Conservation (phyloP, 179 eudicot genomes). For the Drosera spatulata region DNA sequence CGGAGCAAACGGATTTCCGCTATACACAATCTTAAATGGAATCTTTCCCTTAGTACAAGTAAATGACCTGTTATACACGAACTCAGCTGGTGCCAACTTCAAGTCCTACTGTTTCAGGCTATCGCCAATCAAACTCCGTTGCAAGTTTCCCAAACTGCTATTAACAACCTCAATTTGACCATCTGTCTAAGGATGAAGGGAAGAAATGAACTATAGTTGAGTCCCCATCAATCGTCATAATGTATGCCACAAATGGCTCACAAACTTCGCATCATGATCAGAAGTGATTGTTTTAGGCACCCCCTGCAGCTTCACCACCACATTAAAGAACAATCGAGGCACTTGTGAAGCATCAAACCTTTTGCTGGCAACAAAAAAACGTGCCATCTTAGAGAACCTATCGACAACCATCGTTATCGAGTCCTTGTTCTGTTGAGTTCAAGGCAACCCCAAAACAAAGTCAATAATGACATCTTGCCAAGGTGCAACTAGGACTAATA, state of each 20-base stretch:
- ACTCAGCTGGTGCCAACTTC: too few relatives aligned
- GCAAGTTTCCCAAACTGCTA: too few relatives aligned
- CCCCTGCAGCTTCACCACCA: background rate
- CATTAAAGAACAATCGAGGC: background rate
- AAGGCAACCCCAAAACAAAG: background rate
- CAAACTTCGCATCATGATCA: background rate
- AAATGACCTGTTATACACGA: too few relatives aligned
- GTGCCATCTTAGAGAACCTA: background rate
- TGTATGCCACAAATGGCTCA: background rate
- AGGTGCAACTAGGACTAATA: background rate
- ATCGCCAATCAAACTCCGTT: too few relatives aligned
- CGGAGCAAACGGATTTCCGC: too few relatives aligned
- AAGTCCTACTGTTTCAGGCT: too few relatives aligned
- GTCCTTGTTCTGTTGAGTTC: background rate
- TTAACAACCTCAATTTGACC: background rate
- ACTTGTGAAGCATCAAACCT: constrained; percentile 1
- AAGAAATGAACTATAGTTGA: background rate
- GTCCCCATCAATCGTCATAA: background rate
- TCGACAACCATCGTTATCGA: background rate
- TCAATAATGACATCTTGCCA: background rate
- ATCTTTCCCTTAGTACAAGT: too few relatives aligned
- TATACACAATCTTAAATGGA: too few relatives aligned
- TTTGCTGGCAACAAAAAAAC: background rate
- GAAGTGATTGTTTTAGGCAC: background rate
- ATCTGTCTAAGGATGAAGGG: background rate